Base-by-base conservation (phyloP, 2,329 filamentous ascomycete species). In the Gyromitra esculenta region DNA sequence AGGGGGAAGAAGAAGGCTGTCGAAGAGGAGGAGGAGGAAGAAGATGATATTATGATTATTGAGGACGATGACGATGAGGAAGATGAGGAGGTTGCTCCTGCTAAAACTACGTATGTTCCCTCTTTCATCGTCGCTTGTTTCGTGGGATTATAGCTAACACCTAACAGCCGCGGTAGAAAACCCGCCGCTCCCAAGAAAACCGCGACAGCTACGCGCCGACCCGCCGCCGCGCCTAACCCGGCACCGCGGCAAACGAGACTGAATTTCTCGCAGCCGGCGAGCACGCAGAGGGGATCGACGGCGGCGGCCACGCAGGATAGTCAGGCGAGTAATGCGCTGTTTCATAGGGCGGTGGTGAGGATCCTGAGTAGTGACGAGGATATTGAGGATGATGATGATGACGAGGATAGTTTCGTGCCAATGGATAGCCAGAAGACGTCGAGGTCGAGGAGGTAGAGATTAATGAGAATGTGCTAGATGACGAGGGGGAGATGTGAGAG, bases 361-460 rank as follows among this genome's bases (percentile, higher is more conserved):
- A 78, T 78, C 43, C 73, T 76, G 5, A 91, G 89, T 77, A 89
- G 90, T 75, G 89, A 91, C 81, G 89, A 90, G 82, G 89, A 91
- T 57, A 88, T 87, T 0, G 88, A 89, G 73, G 83, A 83, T 73
- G 88, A 89, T 56, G 88, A 89, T 56, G 87, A 89, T 82, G 86
- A 85, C 68, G 84, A 86, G n/a, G 77, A 79, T 45, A 76, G 78
- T 0, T 91, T 91, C 82, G 88, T 90, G 82, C 84, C 87, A 5
- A 84, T 86, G 64, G 86, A 86, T 0, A 79, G 82, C 9, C 82
- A 83, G 35, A 82, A 70, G n/a, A 73, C 64, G 11, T 18, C 74
- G 60, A 69, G 72, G 57, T 56, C 35, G 15, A 48, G 69, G 45
- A 56, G 62, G n/a, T 60, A 72, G 52, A 43, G 25, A 0, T 31